phyloP scores from a whole-genome alignment of 176 grass and related monocot genomes.

The Oryza glaberrima region DNA sequence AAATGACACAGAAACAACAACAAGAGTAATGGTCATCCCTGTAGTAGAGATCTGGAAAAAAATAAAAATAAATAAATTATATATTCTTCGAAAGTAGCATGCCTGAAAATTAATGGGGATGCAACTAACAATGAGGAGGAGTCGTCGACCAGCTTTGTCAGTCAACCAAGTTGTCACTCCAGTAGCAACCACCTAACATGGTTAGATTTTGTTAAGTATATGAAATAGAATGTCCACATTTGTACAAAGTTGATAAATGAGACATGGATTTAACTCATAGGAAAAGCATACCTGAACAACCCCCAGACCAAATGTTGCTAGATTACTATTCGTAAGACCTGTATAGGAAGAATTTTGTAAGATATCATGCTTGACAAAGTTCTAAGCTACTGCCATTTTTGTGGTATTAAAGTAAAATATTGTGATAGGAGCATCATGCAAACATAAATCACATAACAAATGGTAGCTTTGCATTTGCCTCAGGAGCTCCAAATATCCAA shows the following conservation, averaged over 20 bases:
- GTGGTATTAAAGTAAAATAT: not conserved
- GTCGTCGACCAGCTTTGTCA: slow-evolving; percentile 91
- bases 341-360: slow-evolving; percentile 42
- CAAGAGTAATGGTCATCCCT: slow-evolving; percentile 76
- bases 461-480: slow-evolving; percentile 6
- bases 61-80: slow-evolving; percentile 14
- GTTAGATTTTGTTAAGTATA: slow-evolving; percentile 26
- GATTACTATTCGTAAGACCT: slow-evolving; percentile 83
- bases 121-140: slow-evolving; percentile 96
- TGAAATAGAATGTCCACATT: slow-evolving; percentile 17
- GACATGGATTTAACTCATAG: slow-evolving; percentile 21
- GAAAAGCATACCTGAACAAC: slow-evolving; percentile 75
- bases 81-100: slow-evolving; percentile 12
- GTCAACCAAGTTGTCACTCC: slow-evolving; percentile 90
- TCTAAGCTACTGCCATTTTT: slow-evolving; percentile 2
- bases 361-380: slow-evolving; percentile 11
- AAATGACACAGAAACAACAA: slow-evolving; percentile 88
- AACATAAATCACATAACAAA: slow-evolving; percentile 28
- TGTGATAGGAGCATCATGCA: not conserved
- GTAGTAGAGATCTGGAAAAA: slow-evolving; percentile 65
- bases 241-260: slow-evolving; percentile 1
- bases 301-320: slow-evolving; percentile 91
- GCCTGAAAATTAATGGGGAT: slow-evolving; percentile 16
- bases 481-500: not conserved
- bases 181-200: slow-evolving; percentile 80